Evolutionary conservation across 2,329 filamentous ascomycete genomes (phyloP).

Genomic region (Aspergillus puulaauensis): DNA sequence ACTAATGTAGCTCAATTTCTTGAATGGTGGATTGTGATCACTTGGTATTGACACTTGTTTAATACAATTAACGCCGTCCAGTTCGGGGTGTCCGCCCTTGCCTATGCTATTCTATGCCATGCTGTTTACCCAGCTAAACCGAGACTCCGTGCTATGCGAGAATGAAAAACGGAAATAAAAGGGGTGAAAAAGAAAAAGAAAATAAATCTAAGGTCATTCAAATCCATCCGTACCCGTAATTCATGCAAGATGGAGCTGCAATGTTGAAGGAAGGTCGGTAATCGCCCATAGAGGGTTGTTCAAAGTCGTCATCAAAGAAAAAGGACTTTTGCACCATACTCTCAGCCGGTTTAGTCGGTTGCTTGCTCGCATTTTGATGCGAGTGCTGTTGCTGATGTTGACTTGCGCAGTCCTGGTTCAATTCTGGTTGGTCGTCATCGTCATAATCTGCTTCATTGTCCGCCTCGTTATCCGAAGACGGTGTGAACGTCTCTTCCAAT

Average conservation of each 20-base stretch:
- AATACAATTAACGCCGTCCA: constrained; percentile 1
- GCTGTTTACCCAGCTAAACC: constrained; percentile 13
- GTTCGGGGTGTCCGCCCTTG: constrained; percentile 27
- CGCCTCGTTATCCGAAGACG: constrained; percentile 60
- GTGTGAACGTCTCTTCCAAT: constrained; percentile 72
- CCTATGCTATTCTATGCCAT: constrained; percentile 24
- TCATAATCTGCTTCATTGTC: constrained; percentile 61
- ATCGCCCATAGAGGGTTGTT: constrained; percentile 22
- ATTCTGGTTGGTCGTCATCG: constrained; percentile 52
- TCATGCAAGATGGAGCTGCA: constrained; percentile 30
- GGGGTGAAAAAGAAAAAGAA: neutral
- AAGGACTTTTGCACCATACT: constrained; percentile 34
- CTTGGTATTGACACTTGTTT: neutral
- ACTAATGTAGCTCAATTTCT: too few species aligned
- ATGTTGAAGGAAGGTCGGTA: constrained; percentile 28
- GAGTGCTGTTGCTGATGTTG: constrained; percentile 13
- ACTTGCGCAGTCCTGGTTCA: constrained; percentile 7
- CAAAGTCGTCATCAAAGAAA: constrained; percentile 32
- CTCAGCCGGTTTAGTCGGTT: constrained; percentile 22
- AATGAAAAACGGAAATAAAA: constrained; percentile 18
- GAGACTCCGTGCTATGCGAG: constrained; percentile 38
- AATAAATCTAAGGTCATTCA: constrained; percentile 15
- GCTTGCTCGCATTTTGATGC: constrained; percentile 13
- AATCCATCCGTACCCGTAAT: constrained; percentile 37
- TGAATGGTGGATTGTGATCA: too few species aligned